Evolutionary conservation across 768 basidiomycete species (phyloP), one percentile per base, ranked within the genome.

Genomic region (Pholiota conissans): DNA sequence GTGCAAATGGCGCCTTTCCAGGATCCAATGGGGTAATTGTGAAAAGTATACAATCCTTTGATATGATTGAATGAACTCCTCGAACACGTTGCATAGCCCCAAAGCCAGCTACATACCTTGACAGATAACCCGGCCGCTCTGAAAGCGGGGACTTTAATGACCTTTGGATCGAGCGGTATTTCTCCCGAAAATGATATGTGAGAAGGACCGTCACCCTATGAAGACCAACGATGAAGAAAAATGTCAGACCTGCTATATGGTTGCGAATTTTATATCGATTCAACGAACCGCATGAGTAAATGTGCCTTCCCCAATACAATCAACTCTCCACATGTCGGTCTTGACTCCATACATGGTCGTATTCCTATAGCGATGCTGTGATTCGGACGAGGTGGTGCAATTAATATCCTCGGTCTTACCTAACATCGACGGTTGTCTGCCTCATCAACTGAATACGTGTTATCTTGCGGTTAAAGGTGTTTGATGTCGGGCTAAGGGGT

Each of bases 281-380:
- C 10, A 14, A 75, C 84, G 28, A 58, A 88, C 87, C 57, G 75
- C 73, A 64, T 80, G 82, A 59, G 68, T 78, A 63, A 91, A 88
- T 10, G 67, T 69, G n/a, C 80, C 88, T 63, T 84, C 82, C 7
- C 88, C 88, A 34, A 89, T 84, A 55, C 72, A 76, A 60, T 85
- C 85, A 1, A 84, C 78, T 55, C 81, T 75, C 87, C 87, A 90
- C 22, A 90, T 90, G 61, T 89, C 84, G 1, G 86, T 79, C 68
- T 85, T 88, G n/a, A 81, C 80, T 1, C 79, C 80, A 8, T 76
- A 63, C 16, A 81, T 63, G 16, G 77, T 57, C 2, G 74, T 64
- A 61, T 84, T 84, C 39, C 84, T 86, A 60, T 18, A 39, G 18
- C 37, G 47, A 49, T 32, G 30, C 24, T 27, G 22, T 24, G 10